These are phyloP conservation scores for Ogataea henricii DNA, from an alignment of 805 yeast genomes.

Conservation along the genomic window DNA sequence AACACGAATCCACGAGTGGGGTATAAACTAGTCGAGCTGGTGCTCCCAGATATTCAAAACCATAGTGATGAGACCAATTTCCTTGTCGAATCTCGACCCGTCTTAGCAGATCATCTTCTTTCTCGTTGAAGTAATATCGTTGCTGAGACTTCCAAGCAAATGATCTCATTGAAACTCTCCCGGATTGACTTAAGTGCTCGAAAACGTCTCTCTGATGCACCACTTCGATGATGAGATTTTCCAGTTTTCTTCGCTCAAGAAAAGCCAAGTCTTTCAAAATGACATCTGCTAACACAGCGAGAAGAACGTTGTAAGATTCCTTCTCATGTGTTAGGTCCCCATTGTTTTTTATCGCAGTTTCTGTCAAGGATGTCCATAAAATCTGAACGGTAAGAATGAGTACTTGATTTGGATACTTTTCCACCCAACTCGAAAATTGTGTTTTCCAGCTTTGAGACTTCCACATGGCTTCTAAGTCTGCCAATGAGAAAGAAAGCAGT, in stretches of 20 bases:
- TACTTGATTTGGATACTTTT: constrained; percentile 56
- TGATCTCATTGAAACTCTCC: not conserved
- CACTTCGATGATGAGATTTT: constrained; percentile 65
- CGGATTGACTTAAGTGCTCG: constrained; percentile 5
- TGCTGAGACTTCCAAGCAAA: constrained; percentile 57
- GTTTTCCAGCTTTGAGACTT: not conserved
- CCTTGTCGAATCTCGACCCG: constrained; percentile 53
- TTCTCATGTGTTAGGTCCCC: constrained; percentile 18
- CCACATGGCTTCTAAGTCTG: constrained; percentile 20
- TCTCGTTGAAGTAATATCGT: constrained; percentile 43
- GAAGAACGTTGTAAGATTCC: constrained; percentile 7
- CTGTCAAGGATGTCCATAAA: constrained; percentile 50
- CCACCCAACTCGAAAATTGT: constrained; percentile 38
- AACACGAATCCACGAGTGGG: constrained; percentile 65
- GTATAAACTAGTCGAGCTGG: constrained; percentile 76
- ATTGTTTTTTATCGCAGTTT: constrained; percentile 18
- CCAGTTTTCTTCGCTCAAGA: constrained; percentile 47
- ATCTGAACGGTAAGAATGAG: constrained; percentile 56
- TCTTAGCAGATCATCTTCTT: constrained; percentile 23
- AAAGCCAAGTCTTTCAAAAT: constrained; percentile 32
- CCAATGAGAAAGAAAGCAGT: constrained; percentile 37
- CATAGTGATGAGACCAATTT: constrained; percentile 56
- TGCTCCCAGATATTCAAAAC: constrained; percentile 80
- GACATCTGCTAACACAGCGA: constrained; percentile 32
- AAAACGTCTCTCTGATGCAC: constrained; percentile 56